Evolutionary conservation across 768 basidiomycete species (phyloP).

Genomic region (Ramaria sp.): DNA sequence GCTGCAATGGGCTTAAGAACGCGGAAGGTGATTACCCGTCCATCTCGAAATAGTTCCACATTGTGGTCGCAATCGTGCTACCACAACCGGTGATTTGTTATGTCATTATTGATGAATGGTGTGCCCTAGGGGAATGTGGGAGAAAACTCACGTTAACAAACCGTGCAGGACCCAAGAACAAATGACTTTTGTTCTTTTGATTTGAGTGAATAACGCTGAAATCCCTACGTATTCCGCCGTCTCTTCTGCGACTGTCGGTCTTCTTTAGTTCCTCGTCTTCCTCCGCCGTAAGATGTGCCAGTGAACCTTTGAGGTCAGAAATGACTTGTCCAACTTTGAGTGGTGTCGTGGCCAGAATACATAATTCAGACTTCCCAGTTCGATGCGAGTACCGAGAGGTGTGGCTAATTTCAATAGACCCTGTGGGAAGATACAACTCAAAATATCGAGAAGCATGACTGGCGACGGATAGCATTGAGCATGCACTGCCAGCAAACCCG

Average conservation of each 20-base stretch:
- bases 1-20: slow-evolving; percentile 65
- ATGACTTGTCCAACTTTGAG: slow-evolving; percentile 62
- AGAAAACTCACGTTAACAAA: slow-evolving; percentile 72
- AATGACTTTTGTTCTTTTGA: slow-evolving; percentile 85
- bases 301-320: slow-evolving; percentile 81
- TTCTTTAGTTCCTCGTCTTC: slow-evolving; percentile 82
- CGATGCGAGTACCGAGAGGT: slow-evolving; percentile 80
- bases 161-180: slow-evolving; percentile 84
- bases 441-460: slow-evolving; percentile 87
- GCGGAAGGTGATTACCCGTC: slow-evolving; percentile 81
- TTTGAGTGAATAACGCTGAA: slow-evolving; percentile 89
- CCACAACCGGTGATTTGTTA: background rate
- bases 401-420: slow-evolving; percentile 80
- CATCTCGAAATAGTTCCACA: slow-evolving; percentile 80
- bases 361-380: slow-evolving; percentile 83
- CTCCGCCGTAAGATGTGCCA: slow-evolving; percentile 79
- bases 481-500: background rate
- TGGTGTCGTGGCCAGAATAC: slow-evolving; percentile 71
- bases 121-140: slow-evolving; percentile 1
- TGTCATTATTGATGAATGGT: background rate
- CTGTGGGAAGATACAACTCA: slow-evolving; percentile 74
- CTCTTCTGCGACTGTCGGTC: slow-evolving; percentile 55
- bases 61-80: slow-evolving; percentile 89
- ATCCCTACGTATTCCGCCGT: slow-evolving; percentile 60
- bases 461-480: background rate